Evolutionary conservation across 1,284 basidiomycete species (phyloP).

Genomic region (Tylopilus sp.): DNA sequence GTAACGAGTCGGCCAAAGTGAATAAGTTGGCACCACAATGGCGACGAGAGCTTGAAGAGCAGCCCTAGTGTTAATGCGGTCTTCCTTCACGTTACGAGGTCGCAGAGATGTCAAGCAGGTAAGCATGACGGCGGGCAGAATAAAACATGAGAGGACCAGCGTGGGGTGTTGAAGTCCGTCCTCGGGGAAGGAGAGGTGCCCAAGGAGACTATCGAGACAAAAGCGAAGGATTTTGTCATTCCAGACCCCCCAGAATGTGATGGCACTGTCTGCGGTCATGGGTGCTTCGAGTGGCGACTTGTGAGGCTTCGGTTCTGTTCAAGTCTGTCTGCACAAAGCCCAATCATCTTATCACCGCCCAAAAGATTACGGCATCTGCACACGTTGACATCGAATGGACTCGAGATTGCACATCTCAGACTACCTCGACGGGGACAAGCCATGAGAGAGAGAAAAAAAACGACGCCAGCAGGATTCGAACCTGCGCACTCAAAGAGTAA

Average conservation of each 20-base stretch:
- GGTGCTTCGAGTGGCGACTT: neutral
- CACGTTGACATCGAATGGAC: neutral
- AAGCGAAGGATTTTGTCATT: neutral
- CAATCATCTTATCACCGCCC: neutral
- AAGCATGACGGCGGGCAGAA: conserved; percentile 9
- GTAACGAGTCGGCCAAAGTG: conserved; percentile 37
- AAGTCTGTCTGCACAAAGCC: neutral
- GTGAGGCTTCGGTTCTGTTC: neutral
- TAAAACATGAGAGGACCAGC: conserved; percentile 4
- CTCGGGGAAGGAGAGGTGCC: neutral
- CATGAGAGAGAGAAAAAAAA: conserved; percentile 6
- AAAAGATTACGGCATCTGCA: neutral
- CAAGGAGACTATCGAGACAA: neutral
- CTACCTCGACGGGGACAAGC: no score
- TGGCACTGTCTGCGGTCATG: conserved; percentile 9
- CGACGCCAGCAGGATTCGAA: conserved; percentile 41
- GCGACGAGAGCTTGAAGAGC: conserved; percentile 33
- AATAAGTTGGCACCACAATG: conserved; percentile 35
- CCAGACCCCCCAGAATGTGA: conserved; percentile 5
- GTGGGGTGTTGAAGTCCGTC: neutral
- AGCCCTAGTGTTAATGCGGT: conserved; percentile 19
- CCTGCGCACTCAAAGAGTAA: conserved; percentile 43
- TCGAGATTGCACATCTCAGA: no score
- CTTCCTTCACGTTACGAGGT: conserved; percentile 4
- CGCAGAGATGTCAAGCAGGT: conserved; percentile 4